phyloP scores from a whole-genome alignment of 2,329 filamentous ascomycete genomes.

The Ophiostoma piceae region DNA sequence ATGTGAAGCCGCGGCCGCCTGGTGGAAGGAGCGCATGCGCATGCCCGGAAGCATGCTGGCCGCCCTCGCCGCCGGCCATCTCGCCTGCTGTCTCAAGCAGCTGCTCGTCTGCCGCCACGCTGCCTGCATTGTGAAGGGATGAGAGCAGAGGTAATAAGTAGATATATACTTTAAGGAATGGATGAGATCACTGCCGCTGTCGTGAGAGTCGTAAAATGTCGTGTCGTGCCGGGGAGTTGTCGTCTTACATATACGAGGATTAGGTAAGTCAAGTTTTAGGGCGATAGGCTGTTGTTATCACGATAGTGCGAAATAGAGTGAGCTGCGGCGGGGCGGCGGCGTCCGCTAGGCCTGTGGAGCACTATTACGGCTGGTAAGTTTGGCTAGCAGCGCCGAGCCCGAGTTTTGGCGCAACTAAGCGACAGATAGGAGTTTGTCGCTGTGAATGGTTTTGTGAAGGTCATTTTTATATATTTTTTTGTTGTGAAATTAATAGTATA shows the following conservation, averaged over 20 bases:
- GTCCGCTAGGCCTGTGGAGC: constrained; percentile 14
- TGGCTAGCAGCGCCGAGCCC: constrained; percentile 7
- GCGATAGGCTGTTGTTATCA: constrained; percentile 10
- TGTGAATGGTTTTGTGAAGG: not conserved
- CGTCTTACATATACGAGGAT: constrained; percentile 8
- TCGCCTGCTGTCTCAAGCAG: constrained; percentile 13
- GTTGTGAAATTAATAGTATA: not conserved
- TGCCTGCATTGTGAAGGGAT: constrained; percentile 9
- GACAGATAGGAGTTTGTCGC: constrained; percentile 6
- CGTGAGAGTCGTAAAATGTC: not conserved
- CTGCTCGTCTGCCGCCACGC: constrained; percentile 12
- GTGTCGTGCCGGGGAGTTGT: not conserved
- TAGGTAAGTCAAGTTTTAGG: not conserved
- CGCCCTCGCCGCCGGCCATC: not conserved
- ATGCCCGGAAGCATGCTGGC: constrained; percentile 7
- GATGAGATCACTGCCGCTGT: not conserved
- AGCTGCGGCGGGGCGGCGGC: constrained; percentile 11
- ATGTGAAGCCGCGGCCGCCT: not conserved
- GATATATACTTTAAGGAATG: not conserved
- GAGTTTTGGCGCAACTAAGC: not conserved
- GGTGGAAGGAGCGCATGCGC: constrained; percentile 1
- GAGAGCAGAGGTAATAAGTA: not conserved
- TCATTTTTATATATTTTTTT: not conserved
- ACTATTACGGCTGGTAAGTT: constrained; percentile 8
- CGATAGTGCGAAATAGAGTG: not conserved